Evolutionary conservation across 2,329 filamentous ascomycete species (phyloP).

Genomic region (Fusarium temperatum): DNA sequence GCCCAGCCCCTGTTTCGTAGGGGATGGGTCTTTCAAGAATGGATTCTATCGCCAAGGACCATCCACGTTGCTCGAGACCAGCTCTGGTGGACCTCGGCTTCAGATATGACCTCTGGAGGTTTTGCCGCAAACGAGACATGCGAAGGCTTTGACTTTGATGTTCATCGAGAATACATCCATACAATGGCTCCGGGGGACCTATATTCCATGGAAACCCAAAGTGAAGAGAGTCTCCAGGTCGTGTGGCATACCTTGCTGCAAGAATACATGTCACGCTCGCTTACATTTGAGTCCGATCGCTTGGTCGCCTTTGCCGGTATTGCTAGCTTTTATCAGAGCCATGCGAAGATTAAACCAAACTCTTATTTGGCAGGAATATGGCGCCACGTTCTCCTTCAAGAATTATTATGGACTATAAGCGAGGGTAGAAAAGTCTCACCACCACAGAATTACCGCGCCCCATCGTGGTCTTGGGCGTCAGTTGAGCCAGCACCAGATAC

Average conservation of each 20-base stretch:
- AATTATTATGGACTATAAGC: conserved; percentile 19
- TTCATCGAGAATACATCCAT: not conserved
- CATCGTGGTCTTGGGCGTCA: conserved; percentile 35
- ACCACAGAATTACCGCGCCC: conserved; percentile 28
- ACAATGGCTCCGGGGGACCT: conserved; percentile 13
- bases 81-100: conserved; percentile 32
- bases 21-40: conserved; percentile 34
- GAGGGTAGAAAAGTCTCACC: conserved; percentile 26
- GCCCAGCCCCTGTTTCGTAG: conserved; percentile 25
- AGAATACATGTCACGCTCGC: conserved; percentile 23
- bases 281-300: conserved; percentile 31
- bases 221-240: not conserved
- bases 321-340: conserved; percentile 14
- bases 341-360: not conserved
- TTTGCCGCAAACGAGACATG: conserved; percentile 31
- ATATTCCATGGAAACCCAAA: conserved; percentile 4
- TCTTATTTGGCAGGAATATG: conserved; percentile 29
- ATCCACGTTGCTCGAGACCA: conserved; percentile 31
- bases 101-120: conserved; percentile 11
- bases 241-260: conserved; percentile 22
- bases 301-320: conserved; percentile 30
- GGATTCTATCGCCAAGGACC: conserved; percentile 26
- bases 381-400: conserved; percentile 18
- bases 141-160: conserved; percentile 17
- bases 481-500: conserved; percentile 11